phyloP scores from a whole-genome alignment of 768 basidiomycete species.

The Rhodotorula graminis region DNA sequence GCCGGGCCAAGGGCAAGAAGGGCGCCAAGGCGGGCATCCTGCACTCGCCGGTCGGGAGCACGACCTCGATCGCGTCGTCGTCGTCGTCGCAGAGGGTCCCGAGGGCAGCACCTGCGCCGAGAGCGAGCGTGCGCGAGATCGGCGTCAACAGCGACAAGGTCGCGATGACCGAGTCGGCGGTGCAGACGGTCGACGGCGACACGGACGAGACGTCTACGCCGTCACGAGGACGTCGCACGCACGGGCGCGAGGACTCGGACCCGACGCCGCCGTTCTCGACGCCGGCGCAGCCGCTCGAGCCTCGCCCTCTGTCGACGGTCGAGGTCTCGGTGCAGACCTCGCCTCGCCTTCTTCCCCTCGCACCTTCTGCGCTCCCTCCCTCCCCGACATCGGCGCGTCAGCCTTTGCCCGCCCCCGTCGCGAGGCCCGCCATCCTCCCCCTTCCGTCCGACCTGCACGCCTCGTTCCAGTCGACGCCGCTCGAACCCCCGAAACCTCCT shows the following conservation, averaged over 20 bases:
- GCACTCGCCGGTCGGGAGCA: not conserved
- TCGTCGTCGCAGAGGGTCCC: not conserved
- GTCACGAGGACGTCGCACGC: too few species aligned
- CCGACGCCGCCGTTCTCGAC: not conserved
- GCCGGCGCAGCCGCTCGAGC: not conserved
- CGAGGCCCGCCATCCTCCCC: not conserved
- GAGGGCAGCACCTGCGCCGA: not conserved
- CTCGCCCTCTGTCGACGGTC: not conserved
- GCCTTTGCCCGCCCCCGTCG: not conserved
- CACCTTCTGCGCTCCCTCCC: not conserved
- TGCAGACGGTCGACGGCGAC: not conserved
- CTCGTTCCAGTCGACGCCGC: conserved; percentile 28
- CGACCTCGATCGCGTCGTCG: not conserved
- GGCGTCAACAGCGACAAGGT: not conserved
- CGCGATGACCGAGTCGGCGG: not conserved
- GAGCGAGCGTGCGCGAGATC: not conserved
- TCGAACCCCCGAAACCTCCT: not conserved
- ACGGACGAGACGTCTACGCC: not conserved
- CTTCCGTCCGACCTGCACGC: conserved; percentile 35
- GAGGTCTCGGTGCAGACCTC: conserved; percentile 4
- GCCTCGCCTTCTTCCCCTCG: conserved; percentile 1
- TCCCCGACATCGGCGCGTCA: not conserved
- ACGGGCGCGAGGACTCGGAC: not conserved
- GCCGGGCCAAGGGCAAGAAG: conserved; percentile 6
- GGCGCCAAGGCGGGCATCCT: not conserved